Percentiles rank a stretch among this genome's conserved stretches.
phyloP scores from a whole-genome alignment of 2,329 filamentous ascomycete species.

The Paecilomyces niveus region DNA sequence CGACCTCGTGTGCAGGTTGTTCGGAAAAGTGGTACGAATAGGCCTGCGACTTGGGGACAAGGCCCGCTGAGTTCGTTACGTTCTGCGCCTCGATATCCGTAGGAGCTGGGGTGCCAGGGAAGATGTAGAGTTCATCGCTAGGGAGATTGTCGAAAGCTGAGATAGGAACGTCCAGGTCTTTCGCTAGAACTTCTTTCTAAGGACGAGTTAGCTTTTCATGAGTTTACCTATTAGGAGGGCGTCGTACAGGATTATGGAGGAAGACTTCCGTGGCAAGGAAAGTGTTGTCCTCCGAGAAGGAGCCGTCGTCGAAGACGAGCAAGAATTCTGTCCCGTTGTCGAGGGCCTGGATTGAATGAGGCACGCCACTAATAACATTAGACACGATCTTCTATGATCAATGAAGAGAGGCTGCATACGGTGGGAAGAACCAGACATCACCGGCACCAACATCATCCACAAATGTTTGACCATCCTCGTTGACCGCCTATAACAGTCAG shows the following conservation, averaged over 20 bases:
- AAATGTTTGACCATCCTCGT: constrained; percentile 62
- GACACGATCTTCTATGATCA: neutral
- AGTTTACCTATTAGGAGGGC: neutral
- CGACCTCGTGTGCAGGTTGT: constrained; percentile 58
- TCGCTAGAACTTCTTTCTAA: constrained; percentile 45
- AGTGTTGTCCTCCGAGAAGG: constrained; percentile 65
- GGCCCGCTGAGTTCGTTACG: constrained; percentile 53
- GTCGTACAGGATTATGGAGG: constrained; percentile 24
- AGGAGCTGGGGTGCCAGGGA: constrained; percentile 59
- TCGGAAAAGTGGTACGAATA: constrained; percentile 68
- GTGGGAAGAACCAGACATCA: constrained; percentile 76
- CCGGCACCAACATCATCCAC: constrained; percentile 70
- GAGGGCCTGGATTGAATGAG: constrained; percentile 69
- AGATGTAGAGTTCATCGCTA: constrained; percentile 65
- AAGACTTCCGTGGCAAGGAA: constrained; percentile 62
- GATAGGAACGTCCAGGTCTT: constrained; percentile 46
- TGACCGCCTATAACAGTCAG: constrained; percentile 19
- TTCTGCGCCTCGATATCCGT: constrained; percentile 59
- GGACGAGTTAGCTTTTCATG: neutral
- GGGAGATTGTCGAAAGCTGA: constrained; percentile 57
- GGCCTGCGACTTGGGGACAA: constrained; percentile 56
- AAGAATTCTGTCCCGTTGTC: constrained; percentile 61
- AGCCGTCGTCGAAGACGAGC: constrained; percentile 55
- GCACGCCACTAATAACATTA: constrained; percentile 47
- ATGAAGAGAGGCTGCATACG: constrained; percentile 26